phyloP scores from a whole-genome alignment of 768 basidiomycete genomes.

The Flagelloscypha sp. region DNA sequence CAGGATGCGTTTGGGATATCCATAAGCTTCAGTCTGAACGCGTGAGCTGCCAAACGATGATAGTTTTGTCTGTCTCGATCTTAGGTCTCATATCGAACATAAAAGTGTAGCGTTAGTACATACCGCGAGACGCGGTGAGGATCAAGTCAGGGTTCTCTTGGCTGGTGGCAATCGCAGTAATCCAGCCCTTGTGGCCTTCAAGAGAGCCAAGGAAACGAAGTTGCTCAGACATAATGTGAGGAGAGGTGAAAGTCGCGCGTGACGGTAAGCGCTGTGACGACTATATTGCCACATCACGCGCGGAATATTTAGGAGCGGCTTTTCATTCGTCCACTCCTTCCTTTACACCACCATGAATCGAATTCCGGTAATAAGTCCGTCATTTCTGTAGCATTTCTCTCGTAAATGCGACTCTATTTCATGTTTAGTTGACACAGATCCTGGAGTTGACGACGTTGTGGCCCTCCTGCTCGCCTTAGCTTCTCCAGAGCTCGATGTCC shows the following conservation, averaged over 20 bases:
- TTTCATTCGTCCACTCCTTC: too few relatives aligned
- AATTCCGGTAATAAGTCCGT: constrained; percentile 64
- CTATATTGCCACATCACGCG: too few relatives aligned
- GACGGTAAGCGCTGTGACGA: background rate
- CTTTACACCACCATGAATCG: constrained; percentile 17
- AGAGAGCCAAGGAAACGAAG: constrained; percentile 88
- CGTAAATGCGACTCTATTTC: background rate
- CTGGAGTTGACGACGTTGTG: constrained; percentile 75
- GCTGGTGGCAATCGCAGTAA: constrained; percentile 96
- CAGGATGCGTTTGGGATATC: constrained; percentile 95
- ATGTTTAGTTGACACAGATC: constrained; percentile 81
- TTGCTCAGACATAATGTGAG: constrained; percentile 63
- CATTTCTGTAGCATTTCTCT: background rate
- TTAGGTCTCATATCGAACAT: constrained; percentile 14
- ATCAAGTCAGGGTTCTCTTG: constrained; percentile 99
- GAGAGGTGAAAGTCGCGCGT: constrained; percentile 15
- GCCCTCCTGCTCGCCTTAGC: constrained; percentile 75
- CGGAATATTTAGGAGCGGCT: too few relatives aligned
- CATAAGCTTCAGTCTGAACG: constrained; percentile 86
- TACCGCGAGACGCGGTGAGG: constrained; percentile 95
- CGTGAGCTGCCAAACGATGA: constrained; percentile 99
- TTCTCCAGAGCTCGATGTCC: constrained; percentile 76
- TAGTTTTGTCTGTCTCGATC: constrained; percentile 80
- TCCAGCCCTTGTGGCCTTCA: constrained; percentile 93
- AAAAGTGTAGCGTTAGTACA: constrained; percentile 11